A percentile compares a stretch with the other conserved stretches of the same genome.
Conservation (phyloP, 345 rosid genomes). For the Acer campestre region DNA sequence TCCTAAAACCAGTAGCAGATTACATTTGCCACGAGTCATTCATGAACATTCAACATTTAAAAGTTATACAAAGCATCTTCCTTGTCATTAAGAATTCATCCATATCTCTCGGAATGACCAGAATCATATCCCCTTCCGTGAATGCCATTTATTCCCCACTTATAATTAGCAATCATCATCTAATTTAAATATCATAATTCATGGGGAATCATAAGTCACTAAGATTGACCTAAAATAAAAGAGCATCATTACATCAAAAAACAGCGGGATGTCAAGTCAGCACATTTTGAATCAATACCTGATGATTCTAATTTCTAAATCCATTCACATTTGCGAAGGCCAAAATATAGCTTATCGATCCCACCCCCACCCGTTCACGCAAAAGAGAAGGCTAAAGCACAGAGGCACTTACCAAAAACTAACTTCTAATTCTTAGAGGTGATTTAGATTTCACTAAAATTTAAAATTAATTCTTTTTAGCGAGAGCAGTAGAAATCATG, state of each 20-base stretch:
- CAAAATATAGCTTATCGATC: background rate
- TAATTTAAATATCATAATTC: background rate
- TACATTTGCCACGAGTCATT: background rate
- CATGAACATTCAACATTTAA: background rate
- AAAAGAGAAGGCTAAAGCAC: background rate
- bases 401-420: background rate
- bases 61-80: background rate
- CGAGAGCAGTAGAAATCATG: background rate
- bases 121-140: background rate
- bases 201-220: background rate
- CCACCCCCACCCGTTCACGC: background rate
- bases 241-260: background rate
- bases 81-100: background rate
- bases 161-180: background rate
- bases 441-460: background rate
- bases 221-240: background rate
- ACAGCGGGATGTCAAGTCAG: background rate
- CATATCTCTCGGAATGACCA: background rate
- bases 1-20: background rate
- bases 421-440: background rate
- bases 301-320: background rate
- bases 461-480: background rate
- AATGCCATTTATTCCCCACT: background rate
- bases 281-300: background rate
- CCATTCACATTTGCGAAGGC: background rate